These are phyloP conservation scores for Arthroderma uncinatum DNA, from an alignment of 2,329 filamentous ascomycete species.

Conservation along the genomic window DNA sequence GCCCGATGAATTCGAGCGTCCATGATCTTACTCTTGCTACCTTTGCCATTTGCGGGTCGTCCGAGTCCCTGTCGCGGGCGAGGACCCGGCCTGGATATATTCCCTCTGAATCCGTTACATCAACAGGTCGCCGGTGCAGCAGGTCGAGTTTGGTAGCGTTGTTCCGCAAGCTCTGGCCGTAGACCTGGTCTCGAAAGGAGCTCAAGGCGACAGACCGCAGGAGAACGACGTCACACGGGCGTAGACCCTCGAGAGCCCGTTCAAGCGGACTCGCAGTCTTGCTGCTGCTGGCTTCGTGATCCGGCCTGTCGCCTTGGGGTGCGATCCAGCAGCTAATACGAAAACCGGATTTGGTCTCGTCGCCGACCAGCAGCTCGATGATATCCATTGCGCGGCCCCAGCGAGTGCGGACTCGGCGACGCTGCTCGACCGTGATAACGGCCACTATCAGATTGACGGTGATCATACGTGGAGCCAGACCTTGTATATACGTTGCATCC, in stretches of 20 bases:
- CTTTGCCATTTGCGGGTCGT: slow-evolving; percentile 48
- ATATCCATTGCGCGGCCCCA: slow-evolving; percentile 49
- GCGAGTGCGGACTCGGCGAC: slow-evolving; percentile 55
- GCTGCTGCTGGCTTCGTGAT: slow-evolving; percentile 11
- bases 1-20: slow-evolving; percentile 56
- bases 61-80: slow-evolving; percentile 19
- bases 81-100: slow-evolving; percentile 27
- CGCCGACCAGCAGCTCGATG: slow-evolving; percentile 68
- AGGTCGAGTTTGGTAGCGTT: slow-evolving; percentile 59
- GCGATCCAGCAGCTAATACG: slow-evolving; percentile 73
- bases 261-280: slow-evolving; percentile 26
- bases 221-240: slow-evolving; percentile 65
- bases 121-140: slow-evolving; percentile 47
- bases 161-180: slow-evolving; percentile 68
- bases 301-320: slow-evolving; percentile 22
- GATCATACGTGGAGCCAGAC: slow-evolving; percentile 66
- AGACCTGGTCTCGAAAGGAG: slow-evolving; percentile 64
- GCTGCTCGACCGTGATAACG: slow-evolving; percentile 58
- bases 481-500: slow-evolving; percentile 50
- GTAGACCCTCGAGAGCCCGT: slow-evolving; percentile 39
- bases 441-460: slow-evolving; percentile 73
- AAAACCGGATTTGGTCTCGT: slow-evolving; percentile 74
- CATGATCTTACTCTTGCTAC: slow-evolving; percentile 60
- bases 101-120: slow-evolving; percentile 42
- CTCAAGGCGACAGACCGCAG: slow-evolving; percentile 68